Percentiles rank a stretch among this genome's conserved stretches.
Conservation (phyloP, 306 rosid species). For the Trichosanthes truncata region DNA sequence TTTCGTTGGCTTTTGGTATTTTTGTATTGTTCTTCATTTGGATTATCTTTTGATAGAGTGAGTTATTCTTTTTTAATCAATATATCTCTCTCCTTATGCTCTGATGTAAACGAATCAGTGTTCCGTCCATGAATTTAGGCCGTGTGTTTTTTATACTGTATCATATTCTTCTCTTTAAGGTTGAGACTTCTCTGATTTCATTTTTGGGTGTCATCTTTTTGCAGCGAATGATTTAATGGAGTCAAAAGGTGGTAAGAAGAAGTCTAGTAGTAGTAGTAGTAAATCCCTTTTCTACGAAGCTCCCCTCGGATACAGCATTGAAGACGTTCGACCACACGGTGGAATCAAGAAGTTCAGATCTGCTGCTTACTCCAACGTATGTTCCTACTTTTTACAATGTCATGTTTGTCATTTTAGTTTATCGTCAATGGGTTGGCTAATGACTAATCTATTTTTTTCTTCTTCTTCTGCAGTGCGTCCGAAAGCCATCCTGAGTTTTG, state of each 20-base stretch:
- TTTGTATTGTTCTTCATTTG: background rate
- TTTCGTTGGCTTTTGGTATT: background rate
- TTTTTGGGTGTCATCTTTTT: background rate
- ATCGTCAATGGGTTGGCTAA: background rate
- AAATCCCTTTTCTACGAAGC: constrained; percentile 67
- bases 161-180: background rate
- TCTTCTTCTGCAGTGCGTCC: constrained; percentile 60
- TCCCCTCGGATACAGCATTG: constrained; percentile 92
- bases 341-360: constrained; percentile 97
- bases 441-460: background rate
- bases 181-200: background rate
- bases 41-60: background rate
- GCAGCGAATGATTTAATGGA: constrained; percentile 91
- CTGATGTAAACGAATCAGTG: background rate
- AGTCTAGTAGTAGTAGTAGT: constrained; percentile 65
- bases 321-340: constrained; percentile 94
- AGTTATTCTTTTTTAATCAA: background rate
- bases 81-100: background rate
- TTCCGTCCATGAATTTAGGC: background rate
- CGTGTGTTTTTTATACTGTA: background rate
- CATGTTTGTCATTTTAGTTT: background rate
- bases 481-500: constrained; percentile 75
- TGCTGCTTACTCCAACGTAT: constrained; percentile 98
- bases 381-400: constrained; percentile 1
- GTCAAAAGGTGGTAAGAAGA: constrained; percentile 81